Evolutionary conservation across 108 stramenopile species (phyloP), one percentile per base, ranked within the genome.

Genomic region (Pseudonitzschia multistriata): DNA sequence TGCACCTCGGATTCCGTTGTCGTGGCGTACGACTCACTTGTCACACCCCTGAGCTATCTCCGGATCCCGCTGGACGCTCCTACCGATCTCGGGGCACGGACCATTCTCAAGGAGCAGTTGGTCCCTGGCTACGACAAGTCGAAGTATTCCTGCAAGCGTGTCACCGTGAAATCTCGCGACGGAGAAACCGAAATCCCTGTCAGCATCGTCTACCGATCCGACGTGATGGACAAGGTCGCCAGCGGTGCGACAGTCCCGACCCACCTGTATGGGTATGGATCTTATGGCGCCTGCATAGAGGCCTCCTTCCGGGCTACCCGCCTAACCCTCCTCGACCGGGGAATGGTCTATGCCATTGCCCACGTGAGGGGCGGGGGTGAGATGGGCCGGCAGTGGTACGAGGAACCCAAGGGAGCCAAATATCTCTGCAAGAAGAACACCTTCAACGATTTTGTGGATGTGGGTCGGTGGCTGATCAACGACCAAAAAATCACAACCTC

Each of bases 321-420:
- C 3, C 57, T 94, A 19, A 67, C 96, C 14, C 69, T 96, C 34
- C 70, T 97, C 34, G 92, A 97, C 60, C 67, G 95, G 5, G 96
- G 96, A 35, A 79, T 97, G 36, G 84, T 94, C 28, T 96, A 85
- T 68, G 96, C 74, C 1, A 86, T 96, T 35, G 96, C 97, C 37
- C 97, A 98, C 75, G 85, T 98, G 45, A 78, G 98, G 24, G 98
- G 98, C 24, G 98, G 98, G 15, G 97, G 96, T 15, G 98, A 98
- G 79, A 93, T 95, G 91, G 98, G 98, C 19, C 81, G 96, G 27
- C 74, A 81, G 21, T 98, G 97, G 97, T 98, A 98, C 57, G 97
- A 98, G 79, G 87, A 93, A 49, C 90, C 91, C n/a, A 80, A 88
- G 67, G 87, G 92, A 29, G 96, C 89, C 24, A 98, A 97, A 73